A percentile compares a stretch with the other conserved stretches of the same genome.
Evolutionary conservation across 2,329 filamentous ascomycete species (phyloP).

Genomic region (Leptoxyphium fumago): DNA sequence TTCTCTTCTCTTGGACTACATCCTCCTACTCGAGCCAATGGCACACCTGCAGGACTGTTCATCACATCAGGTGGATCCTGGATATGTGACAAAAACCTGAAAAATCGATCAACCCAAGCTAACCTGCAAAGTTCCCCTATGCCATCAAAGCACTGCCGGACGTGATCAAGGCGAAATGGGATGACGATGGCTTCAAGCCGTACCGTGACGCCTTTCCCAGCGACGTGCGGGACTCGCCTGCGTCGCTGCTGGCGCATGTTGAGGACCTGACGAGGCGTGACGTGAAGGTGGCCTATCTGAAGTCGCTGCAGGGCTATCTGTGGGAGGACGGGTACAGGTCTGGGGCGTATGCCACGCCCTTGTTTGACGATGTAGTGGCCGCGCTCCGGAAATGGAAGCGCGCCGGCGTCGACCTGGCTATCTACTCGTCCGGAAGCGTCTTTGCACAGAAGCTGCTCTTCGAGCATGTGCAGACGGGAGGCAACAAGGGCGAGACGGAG

Average conservation of each 20-base stretch:
- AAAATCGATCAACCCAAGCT: background rate
- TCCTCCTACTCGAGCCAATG: background rate
- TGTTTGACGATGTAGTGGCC: conserved; percentile 61
- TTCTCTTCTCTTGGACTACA: conserved; percentile 1
- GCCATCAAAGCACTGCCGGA: conserved; percentile 51
- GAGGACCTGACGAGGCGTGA: conserved; percentile 56
- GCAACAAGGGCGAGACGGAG: conserved; percentile 35
- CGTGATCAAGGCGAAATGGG: conserved; percentile 53
- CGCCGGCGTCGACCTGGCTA: conserved; percentile 45
- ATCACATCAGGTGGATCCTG: background rate
- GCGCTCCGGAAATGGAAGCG: conserved; percentile 36
- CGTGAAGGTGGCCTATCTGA: conserved; percentile 62
- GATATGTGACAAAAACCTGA: background rate
- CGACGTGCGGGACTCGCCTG: conserved; percentile 43
- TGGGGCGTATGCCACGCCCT: conserved; percentile 53
- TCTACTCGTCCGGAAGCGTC: conserved; percentile 72
- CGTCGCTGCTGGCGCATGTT: conserved; percentile 51
- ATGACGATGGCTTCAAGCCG: conserved; percentile 44
- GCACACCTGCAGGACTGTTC: background rate
- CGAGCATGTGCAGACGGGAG: conserved; percentile 32
- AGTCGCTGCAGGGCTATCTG: conserved; percentile 64
- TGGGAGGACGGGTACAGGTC: conserved; percentile 61
- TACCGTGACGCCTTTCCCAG: conserved; percentile 60
- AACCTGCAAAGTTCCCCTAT: conserved; percentile 53
- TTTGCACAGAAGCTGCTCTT: conserved; percentile 71